Evolutionary conservation across 768 basidiomycete species (phyloP), one percentile per base, ranked within the genome.

Genomic region (Hemileccinum rubropunctum): DNA sequence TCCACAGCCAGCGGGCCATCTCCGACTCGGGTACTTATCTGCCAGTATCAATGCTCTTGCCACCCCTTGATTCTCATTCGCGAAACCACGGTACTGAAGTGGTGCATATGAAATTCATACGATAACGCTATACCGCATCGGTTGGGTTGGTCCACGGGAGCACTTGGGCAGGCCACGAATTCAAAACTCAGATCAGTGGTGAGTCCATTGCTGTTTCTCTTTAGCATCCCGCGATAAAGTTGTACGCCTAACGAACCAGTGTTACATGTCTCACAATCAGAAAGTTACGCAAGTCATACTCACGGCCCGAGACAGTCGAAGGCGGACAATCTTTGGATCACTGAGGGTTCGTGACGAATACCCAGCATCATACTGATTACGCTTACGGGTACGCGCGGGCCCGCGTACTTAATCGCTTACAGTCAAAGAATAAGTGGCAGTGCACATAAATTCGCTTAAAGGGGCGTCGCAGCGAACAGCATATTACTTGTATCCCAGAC

Each of bases 351-450:
- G 17, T 18, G 48, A 32, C 28, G 15, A 10, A 39, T 13, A 13
- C 27, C 23, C 15, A 36, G 17, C 43, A 53, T 61, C 33, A 55
- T 50, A 20, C 34, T 35, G 57, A 59, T 51, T 42, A 26, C 44
- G 47, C 47, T 33, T 28, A 42, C 6, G 10, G 20, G 20, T 18
- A 18, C 21, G 28, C 18, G 45, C 20, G 9, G 6, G 32, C 15
- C 32, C 45, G 21, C 34, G 45, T 17, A 26, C 27, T 30, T n/a
- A 28, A n/a, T 28, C 27, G n/a, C 15, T 6, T 23, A 41, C 34
- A 26, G 23, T 32, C 43, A 34, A 49, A 20, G 17, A 20, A 23
- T 21, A 27, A 42, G 54, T 68, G 66, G 66, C 66, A 23, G 57
- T 67, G 65, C 26, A 15, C 7, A 2, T 6, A 20, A 18, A 37